A percentile compares a stretch with the other conserved stretches of the same genome.
Conservation (phyloP, 768 basidiomycete species). For the Cubamyces lactineus region DNA sequence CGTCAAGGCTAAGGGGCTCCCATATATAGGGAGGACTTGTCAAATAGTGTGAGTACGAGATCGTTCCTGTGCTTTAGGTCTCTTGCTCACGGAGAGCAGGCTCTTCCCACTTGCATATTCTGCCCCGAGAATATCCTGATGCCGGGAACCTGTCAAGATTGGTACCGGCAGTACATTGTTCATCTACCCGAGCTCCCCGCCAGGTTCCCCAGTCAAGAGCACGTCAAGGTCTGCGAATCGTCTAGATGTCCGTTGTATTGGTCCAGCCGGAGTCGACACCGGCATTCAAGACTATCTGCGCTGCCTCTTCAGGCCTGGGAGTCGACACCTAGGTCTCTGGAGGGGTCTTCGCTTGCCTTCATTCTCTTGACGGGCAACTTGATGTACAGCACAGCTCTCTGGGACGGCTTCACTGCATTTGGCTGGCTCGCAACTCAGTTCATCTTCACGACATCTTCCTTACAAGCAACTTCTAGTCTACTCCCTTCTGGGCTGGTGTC, state of each 20-base stretch:
- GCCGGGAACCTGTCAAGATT: too few species aligned
- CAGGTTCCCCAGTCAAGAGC: not conserved
- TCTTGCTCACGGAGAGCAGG: too few species aligned
- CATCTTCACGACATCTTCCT: too few species aligned
- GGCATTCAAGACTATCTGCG: not conserved
- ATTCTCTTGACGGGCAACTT: not conserved
- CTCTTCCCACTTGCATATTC: too few species aligned
- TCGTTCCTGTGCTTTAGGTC: too few species aligned
- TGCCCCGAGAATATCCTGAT: too few species aligned
- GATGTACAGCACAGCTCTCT: not conserved
- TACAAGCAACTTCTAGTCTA: too few species aligned
- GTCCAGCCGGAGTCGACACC: slow-evolving; percentile 1
- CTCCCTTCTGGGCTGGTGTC: too few species aligned
- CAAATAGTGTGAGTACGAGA: too few species aligned
- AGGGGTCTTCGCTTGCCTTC: not conserved
- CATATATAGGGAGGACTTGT: too few species aligned
- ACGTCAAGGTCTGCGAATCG: not conserved
- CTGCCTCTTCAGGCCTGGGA: not conserved
- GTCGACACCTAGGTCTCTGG: not conserved
- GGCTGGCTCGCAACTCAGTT: not conserved
- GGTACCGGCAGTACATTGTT: too few species aligned
- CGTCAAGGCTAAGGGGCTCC: too few species aligned
- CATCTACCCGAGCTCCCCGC: not conserved
- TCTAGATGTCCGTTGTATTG: not conserved
- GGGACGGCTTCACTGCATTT: not conserved